Evolutionary conservation across 176 grass and related monocot species (phyloP).

Genomic region (Otatea glauca): DNA sequence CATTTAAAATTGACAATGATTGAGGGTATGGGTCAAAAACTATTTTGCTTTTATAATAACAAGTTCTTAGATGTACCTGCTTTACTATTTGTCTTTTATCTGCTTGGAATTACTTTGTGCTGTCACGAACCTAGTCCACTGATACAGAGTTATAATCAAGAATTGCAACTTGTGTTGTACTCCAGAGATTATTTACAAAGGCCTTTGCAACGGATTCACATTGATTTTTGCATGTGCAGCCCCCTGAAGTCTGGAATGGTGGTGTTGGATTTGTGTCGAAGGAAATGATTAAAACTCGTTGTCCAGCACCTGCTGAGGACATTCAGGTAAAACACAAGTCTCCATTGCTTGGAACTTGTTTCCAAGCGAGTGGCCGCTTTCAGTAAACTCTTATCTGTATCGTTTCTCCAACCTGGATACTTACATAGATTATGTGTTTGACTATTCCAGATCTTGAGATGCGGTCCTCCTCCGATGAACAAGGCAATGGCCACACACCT

Average conservation of each 20-base stretch:
- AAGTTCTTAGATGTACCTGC: not conserved
- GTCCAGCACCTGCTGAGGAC: conserved; percentile 68
- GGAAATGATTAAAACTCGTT: conserved; percentile 86
- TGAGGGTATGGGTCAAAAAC: not conserved
- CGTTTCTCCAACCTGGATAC: not conserved
- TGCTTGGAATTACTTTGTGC: not conserved
- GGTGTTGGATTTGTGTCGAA: conserved; percentile 94
- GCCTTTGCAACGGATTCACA: conserved; percentile 19
- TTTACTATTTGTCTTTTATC: conserved; percentile 12
- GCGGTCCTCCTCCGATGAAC: conserved; percentile 98
- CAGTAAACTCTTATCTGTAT: not conserved
- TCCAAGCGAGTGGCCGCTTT: not conserved
- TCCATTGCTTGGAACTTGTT: not conserved
- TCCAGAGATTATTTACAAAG: not conserved
- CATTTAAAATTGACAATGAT: not conserved
- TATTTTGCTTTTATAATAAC: not conserved
- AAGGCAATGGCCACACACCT: conserved; percentile 88
- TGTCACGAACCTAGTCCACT: not conserved
- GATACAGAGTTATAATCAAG: not conserved
- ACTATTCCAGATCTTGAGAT: conserved; percentile 77
- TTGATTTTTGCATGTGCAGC: conserved; percentile 56
- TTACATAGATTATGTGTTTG: not conserved
- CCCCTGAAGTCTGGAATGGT: conserved; percentile 82
- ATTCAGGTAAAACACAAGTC: conserved; percentile 66
- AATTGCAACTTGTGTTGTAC: not conserved